These are phyloP conservation scores for Malus hybrid DNA, from an alignment of 331 rosid genomes.

Conservation along the genomic window DNA sequence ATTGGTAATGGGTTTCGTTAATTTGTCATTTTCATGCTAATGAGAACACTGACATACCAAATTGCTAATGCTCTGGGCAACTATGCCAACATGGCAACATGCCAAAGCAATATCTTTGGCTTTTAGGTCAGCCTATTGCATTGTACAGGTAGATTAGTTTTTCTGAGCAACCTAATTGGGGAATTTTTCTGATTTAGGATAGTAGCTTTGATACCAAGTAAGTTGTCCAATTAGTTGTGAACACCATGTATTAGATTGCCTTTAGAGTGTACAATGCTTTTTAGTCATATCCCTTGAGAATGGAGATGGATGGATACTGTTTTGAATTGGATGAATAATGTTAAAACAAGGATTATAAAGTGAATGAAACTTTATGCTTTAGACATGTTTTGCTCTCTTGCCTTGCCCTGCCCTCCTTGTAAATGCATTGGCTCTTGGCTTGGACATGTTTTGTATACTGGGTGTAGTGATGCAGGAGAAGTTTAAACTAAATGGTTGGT, in stretches of 20 bases:
- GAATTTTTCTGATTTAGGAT: neutral
- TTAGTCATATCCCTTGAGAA: neutral
- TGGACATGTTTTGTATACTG: neutral
- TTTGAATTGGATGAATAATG: neutral
- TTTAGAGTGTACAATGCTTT: too few species aligned
- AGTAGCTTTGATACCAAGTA: neutral
- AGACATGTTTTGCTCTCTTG: neutral
- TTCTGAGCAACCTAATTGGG: neutral
- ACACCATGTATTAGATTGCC: neutral
- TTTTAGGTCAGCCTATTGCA: conserved; percentile 82
- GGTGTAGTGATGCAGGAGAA: too few species aligned
- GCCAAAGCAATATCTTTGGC: conserved; percentile 88
- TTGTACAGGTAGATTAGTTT: conserved; percentile 62
- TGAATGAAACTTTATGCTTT: neutral
- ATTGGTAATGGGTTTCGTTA: conserved; percentile 22
- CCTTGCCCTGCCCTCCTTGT: neutral
- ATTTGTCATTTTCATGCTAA: too few species aligned
- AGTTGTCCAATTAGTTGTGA: too few species aligned
- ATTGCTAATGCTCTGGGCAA: too few species aligned
- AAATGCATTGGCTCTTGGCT: conserved; percentile 1
- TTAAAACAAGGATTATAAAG: neutral
- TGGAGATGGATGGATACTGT: neutral
- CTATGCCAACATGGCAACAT: too few species aligned
- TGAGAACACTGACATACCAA: too few species aligned
- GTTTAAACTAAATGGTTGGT: too few species aligned